Evolutionary conservation across 768 basidiomycete genomes (phyloP).

Genomic region (Megacollybia marginata): DNA sequence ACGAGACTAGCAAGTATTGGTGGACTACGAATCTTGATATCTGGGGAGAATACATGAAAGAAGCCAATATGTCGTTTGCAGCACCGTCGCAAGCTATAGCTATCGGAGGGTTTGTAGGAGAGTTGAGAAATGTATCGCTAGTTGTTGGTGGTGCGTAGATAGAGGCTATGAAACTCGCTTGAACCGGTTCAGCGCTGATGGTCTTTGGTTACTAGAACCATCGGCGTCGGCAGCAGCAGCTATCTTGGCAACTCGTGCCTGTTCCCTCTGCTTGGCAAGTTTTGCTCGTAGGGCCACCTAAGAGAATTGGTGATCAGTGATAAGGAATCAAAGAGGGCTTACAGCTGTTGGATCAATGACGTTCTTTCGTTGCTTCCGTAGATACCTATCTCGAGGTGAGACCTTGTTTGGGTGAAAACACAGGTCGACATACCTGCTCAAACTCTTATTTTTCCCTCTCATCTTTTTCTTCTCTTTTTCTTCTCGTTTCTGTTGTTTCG

Average conservation of each 20-base stretch:
- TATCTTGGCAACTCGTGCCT: conserved; percentile 15
- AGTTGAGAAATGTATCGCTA: conserved; percentile 18
- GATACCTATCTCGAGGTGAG: conserved; percentile 30
- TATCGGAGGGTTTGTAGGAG: conserved; percentile 25
- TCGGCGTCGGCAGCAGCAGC: conserved; percentile 5
- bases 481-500: conserved; percentile 9
- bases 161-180: conserved; percentile 1
- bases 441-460: conserved; percentile 80
- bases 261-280: conserved; percentile 33
- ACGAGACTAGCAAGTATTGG: conserved; percentile 17
- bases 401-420: neutral
- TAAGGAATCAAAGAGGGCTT: conserved; percentile 13
- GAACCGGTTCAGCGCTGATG: conserved; percentile 29
- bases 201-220: conserved; percentile 12
- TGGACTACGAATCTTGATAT: conserved; percentile 31
- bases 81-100: conserved; percentile 31
- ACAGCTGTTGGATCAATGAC: conserved; percentile 81
- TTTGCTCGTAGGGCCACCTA: conserved; percentile 44
- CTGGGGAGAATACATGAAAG: conserved; percentile 30
- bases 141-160: neutral
- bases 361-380: conserved; percentile 92
- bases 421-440: conserved; percentile 52
- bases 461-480: conserved; percentile 65
- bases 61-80: conserved; percentile 37
- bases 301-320: neutral